phyloP scores from a whole-genome alignment of 345 rosid genomes.

The Hevea brasiliensis region DNA sequence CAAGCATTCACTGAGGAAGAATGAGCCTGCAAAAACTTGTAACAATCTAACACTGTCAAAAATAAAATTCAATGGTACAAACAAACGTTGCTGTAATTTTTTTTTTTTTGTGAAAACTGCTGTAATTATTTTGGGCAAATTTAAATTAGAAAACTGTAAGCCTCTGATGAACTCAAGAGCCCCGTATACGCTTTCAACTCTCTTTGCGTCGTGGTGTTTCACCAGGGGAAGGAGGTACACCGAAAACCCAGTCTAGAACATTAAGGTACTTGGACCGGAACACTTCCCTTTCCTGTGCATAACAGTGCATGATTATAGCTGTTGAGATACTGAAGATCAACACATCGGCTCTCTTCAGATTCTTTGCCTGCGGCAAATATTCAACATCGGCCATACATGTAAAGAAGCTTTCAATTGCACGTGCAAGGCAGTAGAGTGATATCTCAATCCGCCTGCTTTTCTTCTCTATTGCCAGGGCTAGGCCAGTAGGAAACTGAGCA shows the following conservation, averaged over 20 bases:
- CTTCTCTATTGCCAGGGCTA: constrained; percentile 85
- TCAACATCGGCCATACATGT: constrained; percentile 65
- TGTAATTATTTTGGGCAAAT: no score
- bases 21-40: no score
- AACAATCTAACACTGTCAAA: no score
- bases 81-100: no score
- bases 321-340: constrained; percentile 78
- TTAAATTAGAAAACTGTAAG: no score
- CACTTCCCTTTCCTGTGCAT: constrained; percentile 83
- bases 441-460: constrained; percentile 90
- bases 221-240: constrained; percentile 67
- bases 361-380: constrained; percentile 53
- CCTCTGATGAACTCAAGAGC: no score
- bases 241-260: constrained; percentile 94
- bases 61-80: no score
- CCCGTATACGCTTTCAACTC: constrained; percentile 5
- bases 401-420: constrained; percentile 93
- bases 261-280: constrained; percentile 88
- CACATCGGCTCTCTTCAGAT: constrained; percentile 77
- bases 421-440: constrained; percentile 93
- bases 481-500: constrained; percentile 77
- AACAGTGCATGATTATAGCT: constrained; percentile 90
- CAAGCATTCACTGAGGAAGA: no score
- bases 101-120: no score
- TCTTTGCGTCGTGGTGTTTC: constrained; percentile 54